phyloP scores from a whole-genome alignment of 345 rosid species.

The Iberis pinnata region DNA sequence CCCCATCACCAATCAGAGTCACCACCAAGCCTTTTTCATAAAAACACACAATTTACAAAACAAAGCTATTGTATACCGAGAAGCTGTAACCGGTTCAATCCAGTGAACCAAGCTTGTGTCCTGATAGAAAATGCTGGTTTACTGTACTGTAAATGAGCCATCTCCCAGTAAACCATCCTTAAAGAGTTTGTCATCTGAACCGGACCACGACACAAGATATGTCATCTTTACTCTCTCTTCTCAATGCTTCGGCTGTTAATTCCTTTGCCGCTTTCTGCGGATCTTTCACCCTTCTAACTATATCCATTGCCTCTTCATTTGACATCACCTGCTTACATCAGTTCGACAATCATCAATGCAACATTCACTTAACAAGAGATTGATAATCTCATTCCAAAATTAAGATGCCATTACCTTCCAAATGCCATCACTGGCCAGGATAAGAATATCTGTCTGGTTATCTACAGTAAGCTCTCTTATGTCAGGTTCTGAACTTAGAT shows the following conservation, averaged over 20 bases:
- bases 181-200: conserved; percentile 43
- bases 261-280: conserved; percentile 79
- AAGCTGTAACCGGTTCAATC: conserved; percentile 20
- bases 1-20: conserved; percentile 10
- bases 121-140: conserved; percentile 22
- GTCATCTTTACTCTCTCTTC: conserved; percentile 69
- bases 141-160: conserved; percentile 15
- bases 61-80: conserved; percentile 8
- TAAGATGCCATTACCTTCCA: conserved; percentile 55
- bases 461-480: conserved; percentile 37
- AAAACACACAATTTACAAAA: conserved; percentile 29
- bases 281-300: conserved; percentile 59
- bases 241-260: conserved; percentile 57
- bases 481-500: conserved; percentile 79
- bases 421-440: conserved; percentile 76
- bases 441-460: conserved; percentile 39
- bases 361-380: not conserved
- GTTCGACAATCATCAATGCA: not conserved
- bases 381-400: not conserved
- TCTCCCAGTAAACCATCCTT: conserved; percentile 8
- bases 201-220: conserved; percentile 73
- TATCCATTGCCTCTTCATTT: conserved; percentile 72
- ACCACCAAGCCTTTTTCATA: conserved; percentile 1
- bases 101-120: conserved; percentile 17
- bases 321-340: conserved; percentile 50